Conservation (phyloP, 2,329 filamentous ascomycete species). For the Microdochium paspali region DNA sequence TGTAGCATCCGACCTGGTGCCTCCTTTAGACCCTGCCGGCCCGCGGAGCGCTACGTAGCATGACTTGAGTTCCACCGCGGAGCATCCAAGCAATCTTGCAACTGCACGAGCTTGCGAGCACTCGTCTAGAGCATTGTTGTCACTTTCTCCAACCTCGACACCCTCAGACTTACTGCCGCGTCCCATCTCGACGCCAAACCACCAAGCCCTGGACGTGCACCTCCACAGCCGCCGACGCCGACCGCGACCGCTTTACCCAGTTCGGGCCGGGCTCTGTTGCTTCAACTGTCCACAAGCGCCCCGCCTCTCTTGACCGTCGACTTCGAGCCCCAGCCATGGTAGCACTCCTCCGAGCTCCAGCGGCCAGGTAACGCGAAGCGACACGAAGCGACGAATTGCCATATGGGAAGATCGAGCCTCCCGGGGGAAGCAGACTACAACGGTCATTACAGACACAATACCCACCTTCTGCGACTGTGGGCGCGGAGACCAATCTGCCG, state of each 20-base stretch:
- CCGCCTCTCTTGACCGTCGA: not conserved
- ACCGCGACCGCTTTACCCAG: not conserved
- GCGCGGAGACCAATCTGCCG: not conserved
- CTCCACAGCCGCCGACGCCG: not conserved
- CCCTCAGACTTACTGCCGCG: not conserved
- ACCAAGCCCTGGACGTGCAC: too few species aligned
- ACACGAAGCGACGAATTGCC: not conserved
- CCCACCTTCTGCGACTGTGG: not conserved
- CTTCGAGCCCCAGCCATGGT: not conserved
- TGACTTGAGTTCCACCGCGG: not conserved
- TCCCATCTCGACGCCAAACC: not conserved
- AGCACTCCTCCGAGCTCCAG: not conserved
- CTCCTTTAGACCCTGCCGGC: not conserved
- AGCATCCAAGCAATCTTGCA: not conserved
- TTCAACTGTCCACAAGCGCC: not conserved
- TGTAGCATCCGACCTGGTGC: not conserved
- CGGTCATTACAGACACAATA: not conserved
- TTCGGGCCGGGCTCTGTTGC: not conserved
- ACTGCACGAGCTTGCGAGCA: not conserved
- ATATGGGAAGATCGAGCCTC: not conserved
- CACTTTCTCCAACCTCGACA: not conserved
- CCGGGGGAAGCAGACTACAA: not conserved
- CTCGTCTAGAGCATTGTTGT: not conserved
- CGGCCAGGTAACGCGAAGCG: not conserved
- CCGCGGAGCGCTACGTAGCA: conserved; percentile 1